Base-by-base conservation (phyloP, 208 protist species). In the Acanthamoeba quina region DNA sequence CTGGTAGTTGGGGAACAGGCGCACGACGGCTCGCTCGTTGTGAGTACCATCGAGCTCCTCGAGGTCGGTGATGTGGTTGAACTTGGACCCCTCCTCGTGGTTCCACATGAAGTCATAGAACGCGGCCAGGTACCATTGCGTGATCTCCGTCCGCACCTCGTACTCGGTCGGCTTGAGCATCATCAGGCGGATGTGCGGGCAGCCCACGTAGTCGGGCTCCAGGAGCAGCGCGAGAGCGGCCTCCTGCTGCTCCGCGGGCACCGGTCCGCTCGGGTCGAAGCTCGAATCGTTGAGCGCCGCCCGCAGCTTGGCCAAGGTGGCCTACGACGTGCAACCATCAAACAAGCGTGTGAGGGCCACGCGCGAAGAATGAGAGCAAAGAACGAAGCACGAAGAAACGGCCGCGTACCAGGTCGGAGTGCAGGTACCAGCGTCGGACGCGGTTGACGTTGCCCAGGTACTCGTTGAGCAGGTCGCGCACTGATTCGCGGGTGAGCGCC, bases 51-150 rank as follows among this genome's bases (percentile, higher is more conserved):
- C 70, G 19, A 80, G 70, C 70, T 80, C 70, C 34, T 80, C 70
- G 37, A 80, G 29, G 34, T 80, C 70, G 31, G 70, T 80, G 34
- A 80, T 80, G 70, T 80, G 70, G 41, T 80, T 44, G 24, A 80
- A 80, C 70, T 80, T 80, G 70, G 70, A 34, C 19, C 70, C 70
- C 4, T 44, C 70, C 29, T 80, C 70, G 70, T 80, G 70, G 24
- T 80, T 80, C 70, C 70, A 80, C 70, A 80, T 80, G 70, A 80
- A 80, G 17, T 80, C 70, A 7, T 80, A 80, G 34, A 80, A 80
- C 17, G 70, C 70, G 3, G 70, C 70, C n/a, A 80, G 29, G 34
- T 80, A 80, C 70, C 70, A 80, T 15, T 24, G 70, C 13, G 41
- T 49, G 41, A 80, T 80, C 13, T 80, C 70, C 19, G 19, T 44